A percentile compares a stretch with the other conserved stretches of the same genome.
Evolutionary conservation across 2,329 filamentous ascomycete genomes (phyloP).

Genomic region (Aspergillus thermomutatus): DNA sequence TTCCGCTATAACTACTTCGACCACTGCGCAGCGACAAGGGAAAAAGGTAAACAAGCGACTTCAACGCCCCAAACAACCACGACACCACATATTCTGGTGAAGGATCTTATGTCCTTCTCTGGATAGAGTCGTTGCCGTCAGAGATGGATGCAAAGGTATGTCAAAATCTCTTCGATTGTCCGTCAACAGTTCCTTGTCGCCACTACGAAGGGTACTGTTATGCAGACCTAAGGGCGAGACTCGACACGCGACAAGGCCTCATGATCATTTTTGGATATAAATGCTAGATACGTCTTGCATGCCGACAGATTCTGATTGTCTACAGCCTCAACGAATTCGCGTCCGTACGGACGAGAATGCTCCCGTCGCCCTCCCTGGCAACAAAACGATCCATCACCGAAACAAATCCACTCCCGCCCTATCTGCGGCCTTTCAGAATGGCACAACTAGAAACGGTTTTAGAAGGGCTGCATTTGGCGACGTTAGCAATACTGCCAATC

Average conservation of each 20-base stretch:
- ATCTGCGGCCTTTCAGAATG: conserved; percentile 52
- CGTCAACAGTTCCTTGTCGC: background rate
- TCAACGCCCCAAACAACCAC: conserved; percentile 4
- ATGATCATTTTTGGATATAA: background rate
- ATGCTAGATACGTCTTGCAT: background rate
- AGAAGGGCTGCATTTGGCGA: conserved; percentile 81
- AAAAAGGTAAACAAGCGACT: conserved; percentile 20
- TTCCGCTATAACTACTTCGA: conserved; percentile 12
- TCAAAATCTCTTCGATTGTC: conserved; percentile 17
- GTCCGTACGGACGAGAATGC: conserved; percentile 69
- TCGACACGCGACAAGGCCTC: background rate
- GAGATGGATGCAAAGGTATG: conserved; percentile 50
- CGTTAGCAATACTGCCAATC: conserved; percentile 65
- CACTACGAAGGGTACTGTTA: background rate
- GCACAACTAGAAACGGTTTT: conserved; percentile 59
- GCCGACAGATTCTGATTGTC: background rate
- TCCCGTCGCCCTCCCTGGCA: conserved; percentile 45
- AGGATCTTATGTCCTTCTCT: conserved; percentile 6
- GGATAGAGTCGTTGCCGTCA: background rate
- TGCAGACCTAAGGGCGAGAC: background rate
- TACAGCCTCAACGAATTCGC: conserved; percentile 68
- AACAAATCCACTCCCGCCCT: conserved; percentile 73
- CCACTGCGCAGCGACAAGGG: conserved; percentile 11
- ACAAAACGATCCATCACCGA: conserved; percentile 68
- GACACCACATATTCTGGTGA: conserved; percentile 9